Base-by-base conservation (phyloP, 768 basidiomycete species). In the Leccinum disarticulatum region DNA sequence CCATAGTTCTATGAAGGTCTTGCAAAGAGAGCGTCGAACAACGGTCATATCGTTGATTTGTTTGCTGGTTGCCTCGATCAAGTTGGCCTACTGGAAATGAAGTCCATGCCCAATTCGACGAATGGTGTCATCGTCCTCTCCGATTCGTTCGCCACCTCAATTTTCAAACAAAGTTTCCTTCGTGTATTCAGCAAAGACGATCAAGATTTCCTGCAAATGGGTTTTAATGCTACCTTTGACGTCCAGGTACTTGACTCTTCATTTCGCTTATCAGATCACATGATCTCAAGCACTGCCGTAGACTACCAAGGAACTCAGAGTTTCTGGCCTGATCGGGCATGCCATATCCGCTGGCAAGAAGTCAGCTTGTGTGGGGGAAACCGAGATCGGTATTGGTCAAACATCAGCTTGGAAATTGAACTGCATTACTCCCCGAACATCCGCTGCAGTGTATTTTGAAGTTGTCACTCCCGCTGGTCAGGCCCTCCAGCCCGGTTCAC, bases 331-430 rank as follows among this genome's bases (percentile, higher is more conserved):
- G 50, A 99, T 98, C 65, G 95, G 95, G 3, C 96, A 98, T 69
- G 95, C 91, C 31, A 97, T 98, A 74, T 98, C 95, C 22, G 92
- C 93, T 15, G 95, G 91, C 64, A 99, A 98, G 78, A 98, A 98
- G 73, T 94, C 94, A 0, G 86, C 85, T 0, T 97, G 93, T 68
- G 97, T 99, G 17, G 97, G 96, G 61, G 97, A 99, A 78, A 98
- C 97, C 0, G 97, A 98, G 74, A 98, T 99, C 60, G 97, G 97
- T 71, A 96, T 99, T 61, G 96, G 95, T 33, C 93, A 95, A 72
- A 99, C 97, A 0, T 97, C 96, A 10, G 96, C 95, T 1, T 99
- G 97, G 97, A 97, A 93, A 76, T 84, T 98, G 66, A 97, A 96
- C 77, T 82, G 87, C 54, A 83, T 99, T 64, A 93, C 86, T 0